Base-by-base conservation (phyloP, 306 rosid species). In the Cyamopsis tetragonoloba region DNA sequence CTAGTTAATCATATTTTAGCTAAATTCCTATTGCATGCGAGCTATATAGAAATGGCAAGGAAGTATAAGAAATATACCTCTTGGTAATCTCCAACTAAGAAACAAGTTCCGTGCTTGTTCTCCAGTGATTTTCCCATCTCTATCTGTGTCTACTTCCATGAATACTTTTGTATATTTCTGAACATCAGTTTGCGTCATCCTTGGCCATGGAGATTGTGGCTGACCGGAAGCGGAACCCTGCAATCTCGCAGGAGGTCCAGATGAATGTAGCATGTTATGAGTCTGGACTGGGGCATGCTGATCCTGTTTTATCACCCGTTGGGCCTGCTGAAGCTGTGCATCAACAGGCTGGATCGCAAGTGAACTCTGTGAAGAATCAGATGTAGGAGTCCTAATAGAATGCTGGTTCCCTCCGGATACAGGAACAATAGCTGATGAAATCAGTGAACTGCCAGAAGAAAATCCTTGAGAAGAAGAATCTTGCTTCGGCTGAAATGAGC, bases 91-190 rank as follows among this genome's bases (percentile, higher is more conserved):
- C 99, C 99, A 95, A 84, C 91, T 91, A 53, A 95, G 79, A 71
- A 95, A 95, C 83, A 95, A 81, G 83, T 88, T 86, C 23, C 87
- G 96, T 0, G 99, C 97, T 80, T 95, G 96, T 53, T 85, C 89
- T 77, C 97, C 99, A 2, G 92, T 95, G 59, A 95, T 91, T 82
- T 86, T 95, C 59, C 97, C 99, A 77, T 95, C 99, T 82, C 88
- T 85, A 75, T 95, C 99, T 0, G 86, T 85, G 80, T 95, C 99
- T 58, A 95, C 99, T 75, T 85, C 91, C 79, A 86, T 70, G 76
- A 95, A 95, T 26, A 95, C 96, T 82, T 88, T 88, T 20, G 82
- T 74, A 71, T 95, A 95, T 84, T 87, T 95, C 82, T 95, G 95
- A 79, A 87, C 85, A 82, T 88, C 92, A 71, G 75, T 81, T 71